phyloP scores from a whole-genome alignment of 2,329 filamentous ascomycete genomes.

The Chalaropsis ovoidea region DNA sequence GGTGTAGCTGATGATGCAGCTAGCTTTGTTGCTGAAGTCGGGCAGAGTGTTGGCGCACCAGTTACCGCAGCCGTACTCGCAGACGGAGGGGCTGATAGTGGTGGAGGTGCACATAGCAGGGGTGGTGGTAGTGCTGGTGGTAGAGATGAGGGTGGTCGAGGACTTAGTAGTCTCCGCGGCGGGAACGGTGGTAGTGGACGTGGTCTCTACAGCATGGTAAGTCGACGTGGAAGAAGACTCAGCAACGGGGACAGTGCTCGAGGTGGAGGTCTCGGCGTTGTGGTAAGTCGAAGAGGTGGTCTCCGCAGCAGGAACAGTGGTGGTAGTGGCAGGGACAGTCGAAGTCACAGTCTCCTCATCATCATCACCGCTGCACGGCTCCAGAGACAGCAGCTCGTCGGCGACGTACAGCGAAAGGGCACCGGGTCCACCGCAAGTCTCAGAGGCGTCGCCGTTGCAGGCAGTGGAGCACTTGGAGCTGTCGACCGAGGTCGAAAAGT shows the following conservation, averaged over 20 bases:
- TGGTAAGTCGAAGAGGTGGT: conserved; percentile 25
- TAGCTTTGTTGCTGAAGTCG: conserved; percentile 36
- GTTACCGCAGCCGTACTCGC: conserved; percentile 46
- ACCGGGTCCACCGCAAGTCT: conserved; percentile 38
- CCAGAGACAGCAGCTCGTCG: conserved; percentile 40
- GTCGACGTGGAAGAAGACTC: conserved; percentile 24
- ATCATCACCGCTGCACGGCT: conserved; percentile 39
- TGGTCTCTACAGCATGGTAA: conserved; percentile 24
- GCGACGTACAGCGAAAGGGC: conserved; percentile 41
- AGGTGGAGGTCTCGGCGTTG: conserved; percentile 21
- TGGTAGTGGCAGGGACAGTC: conserved; percentile 27
- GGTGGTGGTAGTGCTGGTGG: conserved; percentile 31
- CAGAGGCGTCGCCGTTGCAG: conserved; percentile 40
- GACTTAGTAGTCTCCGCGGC: conserved; percentile 25
- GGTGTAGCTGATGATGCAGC: conserved; percentile 34
- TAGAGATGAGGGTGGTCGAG: conserved; percentile 27
- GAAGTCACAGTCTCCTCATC: conserved; percentile 28
- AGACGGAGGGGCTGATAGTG: conserved; percentile 37
- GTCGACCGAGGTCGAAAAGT: conserved; percentile 35
- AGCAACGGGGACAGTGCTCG: conserved; percentile 26
- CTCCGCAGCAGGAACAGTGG: conserved; percentile 20
- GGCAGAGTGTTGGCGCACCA: conserved; percentile 46
- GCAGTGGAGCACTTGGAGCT: conserved; percentile 39
- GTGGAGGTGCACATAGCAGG: conserved; percentile 41
- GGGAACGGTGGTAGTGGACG: conserved; percentile 26